Percentiles rank a stretch among this genome's conserved stretches.
phyloP scores from a whole-genome alignment of 805 yeast genomes.

The Martiniozyma abietophila region DNA sequence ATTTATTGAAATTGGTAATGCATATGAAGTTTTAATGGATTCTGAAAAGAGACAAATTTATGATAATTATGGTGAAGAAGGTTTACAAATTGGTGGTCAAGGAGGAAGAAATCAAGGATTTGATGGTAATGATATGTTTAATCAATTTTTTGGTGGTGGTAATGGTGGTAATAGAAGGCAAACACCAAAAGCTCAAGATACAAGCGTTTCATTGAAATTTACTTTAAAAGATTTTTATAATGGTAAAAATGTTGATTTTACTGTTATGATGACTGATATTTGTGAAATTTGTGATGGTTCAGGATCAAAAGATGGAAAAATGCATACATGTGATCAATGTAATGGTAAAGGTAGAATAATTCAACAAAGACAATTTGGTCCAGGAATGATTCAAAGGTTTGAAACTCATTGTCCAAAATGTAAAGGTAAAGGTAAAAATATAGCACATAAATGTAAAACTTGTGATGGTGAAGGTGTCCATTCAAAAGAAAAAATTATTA shows the following conservation, averaged over 20 bases:
- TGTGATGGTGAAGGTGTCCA: constrained; percentile 69
- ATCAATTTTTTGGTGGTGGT: constrained; percentile 40
- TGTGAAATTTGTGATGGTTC: constrained; percentile 77
- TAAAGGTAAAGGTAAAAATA: constrained; percentile 64
- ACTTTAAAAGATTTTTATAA: constrained; percentile 57
- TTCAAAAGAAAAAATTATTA: constrained; percentile 45
- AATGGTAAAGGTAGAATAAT: constrained; percentile 64
- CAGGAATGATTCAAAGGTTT: constrained; percentile 82
- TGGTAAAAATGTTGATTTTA: constrained; percentile 58
- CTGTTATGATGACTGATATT: constrained; percentile 58
- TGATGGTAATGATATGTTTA: constrained; percentile 43
- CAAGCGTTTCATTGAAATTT: constrained; percentile 46
- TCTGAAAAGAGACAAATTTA: constrained; percentile 57
- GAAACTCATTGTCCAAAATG: constrained; percentile 76
- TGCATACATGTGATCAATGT: constrained; percentile 59
- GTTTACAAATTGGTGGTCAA: constrained; percentile 37
- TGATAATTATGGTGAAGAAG: constrained; percentile 74
- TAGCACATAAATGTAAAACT: constrained; percentile 51
- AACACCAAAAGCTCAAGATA: constrained; percentile 52
- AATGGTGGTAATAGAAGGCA: constrained; percentile 23
- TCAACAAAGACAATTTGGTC: constrained; percentile 69
- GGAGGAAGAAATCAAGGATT: constrained; percentile 24
- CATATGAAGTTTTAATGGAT: constrained; percentile 78
- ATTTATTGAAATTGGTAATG: constrained; percentile 88
- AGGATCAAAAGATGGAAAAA: constrained; percentile 75